phyloP scores from a whole-genome alignment of 2,329 filamentous ascomycete species.

The Exutisphaerella laricina region DNA sequence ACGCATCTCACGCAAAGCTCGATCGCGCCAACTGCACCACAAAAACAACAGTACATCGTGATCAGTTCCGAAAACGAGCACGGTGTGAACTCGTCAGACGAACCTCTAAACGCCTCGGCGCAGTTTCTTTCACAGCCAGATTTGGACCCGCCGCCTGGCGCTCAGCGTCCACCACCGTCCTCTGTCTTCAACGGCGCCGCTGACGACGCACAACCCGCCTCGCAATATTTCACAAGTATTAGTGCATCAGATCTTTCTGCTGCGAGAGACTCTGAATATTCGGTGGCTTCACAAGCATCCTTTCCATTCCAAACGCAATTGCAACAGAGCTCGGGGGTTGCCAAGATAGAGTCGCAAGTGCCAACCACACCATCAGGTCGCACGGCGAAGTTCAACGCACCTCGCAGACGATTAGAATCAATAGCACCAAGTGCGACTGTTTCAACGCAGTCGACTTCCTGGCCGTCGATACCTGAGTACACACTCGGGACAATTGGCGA shows the following conservation, averaged over 20 bases:
- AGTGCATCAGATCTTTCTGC: too few relatives aligned
- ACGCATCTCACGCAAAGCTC: too few relatives aligned
- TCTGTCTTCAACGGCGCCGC: slow-evolving; percentile 3
- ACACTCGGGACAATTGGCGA: slow-evolving; percentile 22
- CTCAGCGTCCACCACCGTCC: slow-evolving; percentile 12
- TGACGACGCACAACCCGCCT: too few relatives aligned
- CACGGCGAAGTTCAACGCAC: slow-evolving; percentile 4
- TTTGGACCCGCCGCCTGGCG: slow-evolving; percentile 17
- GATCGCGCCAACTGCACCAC: neutral
- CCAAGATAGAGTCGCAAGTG: slow-evolving; percentile 1
- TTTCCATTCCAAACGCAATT: slow-evolving; percentile 26
- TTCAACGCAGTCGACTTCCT: slow-evolving; percentile 12
- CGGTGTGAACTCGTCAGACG: neutral
- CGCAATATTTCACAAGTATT: neutral
- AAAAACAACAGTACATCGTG: neutral
- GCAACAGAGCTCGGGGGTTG: neutral
- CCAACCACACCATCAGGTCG: neutral
- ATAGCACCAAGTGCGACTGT: too few relatives aligned
- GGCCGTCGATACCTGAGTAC: slow-evolving; percentile 23
- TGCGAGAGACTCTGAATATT: too few relatives aligned
- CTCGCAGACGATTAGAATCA: too few relatives aligned
- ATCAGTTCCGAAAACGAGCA: slow-evolving; percentile 5
- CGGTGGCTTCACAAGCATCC: slow-evolving; percentile 10
- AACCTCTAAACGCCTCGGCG: neutral
- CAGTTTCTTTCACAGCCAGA: slow-evolving; percentile 5